Conservation (phyloP, 2,329 filamentous ascomycete species). For the Catunica adiposa region DNA sequence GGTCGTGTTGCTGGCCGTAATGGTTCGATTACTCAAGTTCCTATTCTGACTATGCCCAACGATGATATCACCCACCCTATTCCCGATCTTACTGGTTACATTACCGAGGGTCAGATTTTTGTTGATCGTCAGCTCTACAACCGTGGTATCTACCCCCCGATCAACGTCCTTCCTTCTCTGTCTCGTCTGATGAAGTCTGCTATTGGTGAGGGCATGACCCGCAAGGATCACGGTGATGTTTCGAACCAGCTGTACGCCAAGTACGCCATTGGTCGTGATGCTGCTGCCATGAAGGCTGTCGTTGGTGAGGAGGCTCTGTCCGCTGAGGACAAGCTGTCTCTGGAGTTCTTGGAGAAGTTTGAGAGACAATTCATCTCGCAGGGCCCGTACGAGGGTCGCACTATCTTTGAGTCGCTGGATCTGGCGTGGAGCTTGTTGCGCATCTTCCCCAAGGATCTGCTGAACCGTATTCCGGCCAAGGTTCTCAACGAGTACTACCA, state of each 20-base stretch:
- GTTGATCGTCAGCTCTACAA: constrained; percentile 87
- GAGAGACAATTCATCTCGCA: constrained; percentile 90
- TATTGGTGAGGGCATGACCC: constrained; percentile 92
- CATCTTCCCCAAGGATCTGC: constrained; percentile 94
- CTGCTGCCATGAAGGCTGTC: constrained; percentile 97
- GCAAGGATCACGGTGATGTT: constrained; percentile 92
- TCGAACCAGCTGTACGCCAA: constrained; percentile 99
- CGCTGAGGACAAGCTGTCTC: constrained; percentile 87
- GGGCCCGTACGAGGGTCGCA: constrained; percentile 78
- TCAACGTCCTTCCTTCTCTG: constrained; percentile 94
- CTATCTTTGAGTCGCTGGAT: constrained; percentile 85
- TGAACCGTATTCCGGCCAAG: constrained; percentile 85
- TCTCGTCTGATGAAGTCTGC: constrained; percentile 99
- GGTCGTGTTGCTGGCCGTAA: constrained; percentile 94
- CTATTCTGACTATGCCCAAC: constrained; percentile 98
- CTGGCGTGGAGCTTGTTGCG: constrained; percentile 90
- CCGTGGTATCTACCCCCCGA: constrained; percentile 95
- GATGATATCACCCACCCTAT: constrained; percentile 99
- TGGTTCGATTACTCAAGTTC: constrained; percentile 97
- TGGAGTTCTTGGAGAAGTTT: constrained; percentile 98
- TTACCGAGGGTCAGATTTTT: constrained; percentile 97
- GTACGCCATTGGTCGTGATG: constrained; percentile 97
- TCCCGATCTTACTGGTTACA: constrained; percentile 96
- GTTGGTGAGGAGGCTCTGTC: constrained; percentile 95
- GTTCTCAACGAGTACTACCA: constrained; percentile 71